Base-by-base conservation (phyloP, 768 basidiomycete species). In the Hortiboletus campestris region DNA sequence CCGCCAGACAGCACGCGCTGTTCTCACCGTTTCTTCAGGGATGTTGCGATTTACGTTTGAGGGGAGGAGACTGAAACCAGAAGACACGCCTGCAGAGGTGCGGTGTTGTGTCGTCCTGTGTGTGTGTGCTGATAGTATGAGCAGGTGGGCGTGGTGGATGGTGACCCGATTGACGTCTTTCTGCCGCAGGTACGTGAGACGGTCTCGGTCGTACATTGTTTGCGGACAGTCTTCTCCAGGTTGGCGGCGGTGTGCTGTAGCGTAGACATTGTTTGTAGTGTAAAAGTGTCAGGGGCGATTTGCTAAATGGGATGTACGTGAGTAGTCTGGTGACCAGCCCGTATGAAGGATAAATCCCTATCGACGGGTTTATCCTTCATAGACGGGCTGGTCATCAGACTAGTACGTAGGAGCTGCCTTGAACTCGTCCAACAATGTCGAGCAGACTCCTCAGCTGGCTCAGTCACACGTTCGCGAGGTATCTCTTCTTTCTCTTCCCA, bases 401-500 rank as follows among this genome's bases (percentile, higher is more conserved):
- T n/a, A n/a, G n/a, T n/a, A n/a, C n/a, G n/a, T n/a, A n/a, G n/a
- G n/a, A n/a, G n/a, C n/a, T n/a, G n/a, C n/a, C n/a, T n/a, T n/a
- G n/a, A n/a, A n/a, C n/a, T n/a, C n/a, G n/a, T n/a, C n/a, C n/a
- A n/a, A n/a, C n/a, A n/a, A n/a, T 62, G 64, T 48, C 20, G 35
- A 50, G 74, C n/a, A n/a, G n/a, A n/a, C n/a, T n/a, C n/a, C n/a
- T n/a, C n/a, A n/a, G n/a, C n/a, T 93, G 91, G 91, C 75, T 91
- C 54, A 85, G 84, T 60, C 92, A 93, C 64, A 89, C 89, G 1
- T 93, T 92, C 64, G 91, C 91, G 1, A 89, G 89, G 89, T 86
- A 59, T 44, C 34, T 53, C 0, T 25, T n/a, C n/a, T n/a, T 7
- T 35, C 6, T 2, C 11, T 40, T 5, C 1, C 6, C 4, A 3